Conservation (phyloP, 2,329 filamentous ascomycete genomes). For the Aspergillus piperis region DNA sequence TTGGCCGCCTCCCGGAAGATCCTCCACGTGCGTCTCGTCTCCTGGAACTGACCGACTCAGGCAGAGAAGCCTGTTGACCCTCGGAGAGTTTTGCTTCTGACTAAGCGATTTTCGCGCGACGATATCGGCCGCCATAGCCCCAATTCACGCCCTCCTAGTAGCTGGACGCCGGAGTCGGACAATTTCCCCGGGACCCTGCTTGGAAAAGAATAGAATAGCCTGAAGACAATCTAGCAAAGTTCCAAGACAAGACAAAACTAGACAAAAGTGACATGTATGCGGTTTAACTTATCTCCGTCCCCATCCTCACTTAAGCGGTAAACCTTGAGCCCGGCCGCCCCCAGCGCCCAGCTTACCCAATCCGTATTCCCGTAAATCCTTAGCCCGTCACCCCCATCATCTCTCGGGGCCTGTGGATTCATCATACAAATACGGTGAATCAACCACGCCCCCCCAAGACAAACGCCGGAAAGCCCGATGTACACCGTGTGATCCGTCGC, state of each 20-base stretch:
- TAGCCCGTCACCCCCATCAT: background rate
- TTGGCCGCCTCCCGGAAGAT: slow-evolving; percentile 25
- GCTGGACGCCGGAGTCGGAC: background rate
- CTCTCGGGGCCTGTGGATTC: background rate
- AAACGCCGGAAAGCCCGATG: background rate
- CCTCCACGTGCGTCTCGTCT: slow-evolving; percentile 20
- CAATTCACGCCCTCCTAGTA: too few species aligned
- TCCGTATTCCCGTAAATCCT: background rate
- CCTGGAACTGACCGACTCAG: background rate
- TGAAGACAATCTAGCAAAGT: too few species aligned
- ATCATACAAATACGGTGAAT: too few species aligned
- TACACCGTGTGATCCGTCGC: background rate
- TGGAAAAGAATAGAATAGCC: too few species aligned
- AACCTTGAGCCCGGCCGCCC: background rate
- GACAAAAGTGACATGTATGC: background rate
- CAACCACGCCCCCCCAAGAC: too few species aligned
- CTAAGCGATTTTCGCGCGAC: background rate
- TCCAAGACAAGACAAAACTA: background rate
- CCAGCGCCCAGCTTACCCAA: too few species aligned
- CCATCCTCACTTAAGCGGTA: background rate
- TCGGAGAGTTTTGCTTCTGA: slow-evolving; percentile 4
- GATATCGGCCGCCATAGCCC: background rate
- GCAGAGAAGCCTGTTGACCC: background rate
- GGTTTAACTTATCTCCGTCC: background rate
- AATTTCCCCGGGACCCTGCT: background rate